Percentiles rank a stretch among this genome's conserved stretches.
phyloP scores from a whole-genome alignment of 176 grass and related monocot species.

The Oryza longistaminata region DNA sequence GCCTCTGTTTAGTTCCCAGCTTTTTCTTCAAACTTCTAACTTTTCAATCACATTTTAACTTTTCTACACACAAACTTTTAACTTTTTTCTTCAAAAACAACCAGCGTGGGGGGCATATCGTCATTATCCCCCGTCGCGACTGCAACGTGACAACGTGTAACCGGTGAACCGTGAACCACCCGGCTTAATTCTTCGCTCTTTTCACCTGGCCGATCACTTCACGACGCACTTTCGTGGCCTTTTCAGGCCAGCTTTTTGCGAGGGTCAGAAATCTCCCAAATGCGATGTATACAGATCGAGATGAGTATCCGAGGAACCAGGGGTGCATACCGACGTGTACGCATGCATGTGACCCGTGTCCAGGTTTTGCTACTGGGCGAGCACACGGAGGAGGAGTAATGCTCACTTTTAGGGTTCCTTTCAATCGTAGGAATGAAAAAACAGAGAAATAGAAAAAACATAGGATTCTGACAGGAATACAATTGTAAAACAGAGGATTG shows the following conservation, averaged over 20 bases:
- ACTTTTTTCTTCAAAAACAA: background rate
- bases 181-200: background rate
- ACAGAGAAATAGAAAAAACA: too few species aligned
- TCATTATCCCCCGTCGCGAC: background rate
- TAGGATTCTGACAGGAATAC: too few species aligned
- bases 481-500: too few species aligned
- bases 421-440: too few species aligned
- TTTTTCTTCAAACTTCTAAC: too few species aligned
- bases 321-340: background rate
- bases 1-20: too few species aligned
- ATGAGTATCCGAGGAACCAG: background rate
- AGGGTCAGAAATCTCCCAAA: background rate
- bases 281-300: background rate
- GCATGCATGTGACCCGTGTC: background rate
- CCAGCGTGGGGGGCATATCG: background rate
- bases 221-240: background rate
- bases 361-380: background rate
- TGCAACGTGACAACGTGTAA: background rate
- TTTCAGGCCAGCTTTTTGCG: background rate
- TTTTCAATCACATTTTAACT: too few species aligned
- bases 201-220: background rate
- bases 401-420: too few species aligned
- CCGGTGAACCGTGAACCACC: background rate
- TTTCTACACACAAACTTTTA: too few species aligned
- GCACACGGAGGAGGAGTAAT: too few species aligned